Evolutionary conservation across 257 asterid species (phyloP).

Genomic region (Solanum lignicaule): DNA sequence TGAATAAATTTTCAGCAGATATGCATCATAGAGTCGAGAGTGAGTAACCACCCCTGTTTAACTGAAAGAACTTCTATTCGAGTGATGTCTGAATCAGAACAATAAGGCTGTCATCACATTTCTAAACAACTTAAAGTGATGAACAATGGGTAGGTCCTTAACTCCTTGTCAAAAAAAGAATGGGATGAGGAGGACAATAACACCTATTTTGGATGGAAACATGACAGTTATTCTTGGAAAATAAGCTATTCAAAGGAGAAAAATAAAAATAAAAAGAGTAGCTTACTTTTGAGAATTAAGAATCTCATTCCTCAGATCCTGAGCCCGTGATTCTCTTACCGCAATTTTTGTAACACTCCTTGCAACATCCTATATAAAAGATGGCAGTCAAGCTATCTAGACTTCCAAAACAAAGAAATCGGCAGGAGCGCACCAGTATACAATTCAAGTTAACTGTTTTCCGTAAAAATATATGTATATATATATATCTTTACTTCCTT

Average conservation of each 20-base stretch:
- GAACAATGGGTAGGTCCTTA: not conserved
- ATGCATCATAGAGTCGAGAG: not conserved
- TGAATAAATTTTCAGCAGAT: not conserved
- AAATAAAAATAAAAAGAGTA: not conserved
- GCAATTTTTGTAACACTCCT: slow-evolving; percentile 82
- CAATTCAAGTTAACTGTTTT: not conserved
- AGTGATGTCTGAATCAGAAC: not conserved
- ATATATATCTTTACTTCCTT: not conserved
- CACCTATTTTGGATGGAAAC: not conserved
- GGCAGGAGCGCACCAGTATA: not conserved
- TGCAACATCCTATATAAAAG: slow-evolving; percentile 64
- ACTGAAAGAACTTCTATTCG: not conserved
- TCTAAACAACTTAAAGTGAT: not conserved
- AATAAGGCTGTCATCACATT: not conserved
- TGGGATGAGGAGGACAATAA: not conserved
- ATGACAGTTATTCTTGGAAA: not conserved
- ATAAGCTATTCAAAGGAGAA: not conserved
- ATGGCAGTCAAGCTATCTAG: not conserved
- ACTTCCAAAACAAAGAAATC: not conserved
- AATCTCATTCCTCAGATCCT: slow-evolving; percentile 87
- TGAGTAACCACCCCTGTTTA: not conserved
- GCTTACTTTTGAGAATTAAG: slow-evolving; percentile 92
- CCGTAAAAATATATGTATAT: not conserved
- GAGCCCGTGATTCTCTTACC: slow-evolving; percentile 78
- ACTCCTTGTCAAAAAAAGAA: not conserved